A percentile compares a stretch with the other conserved stretches of the same genome.
Conservation (phyloP, 805 yeast genomes). For the Kuraishia hungarica region DNA sequence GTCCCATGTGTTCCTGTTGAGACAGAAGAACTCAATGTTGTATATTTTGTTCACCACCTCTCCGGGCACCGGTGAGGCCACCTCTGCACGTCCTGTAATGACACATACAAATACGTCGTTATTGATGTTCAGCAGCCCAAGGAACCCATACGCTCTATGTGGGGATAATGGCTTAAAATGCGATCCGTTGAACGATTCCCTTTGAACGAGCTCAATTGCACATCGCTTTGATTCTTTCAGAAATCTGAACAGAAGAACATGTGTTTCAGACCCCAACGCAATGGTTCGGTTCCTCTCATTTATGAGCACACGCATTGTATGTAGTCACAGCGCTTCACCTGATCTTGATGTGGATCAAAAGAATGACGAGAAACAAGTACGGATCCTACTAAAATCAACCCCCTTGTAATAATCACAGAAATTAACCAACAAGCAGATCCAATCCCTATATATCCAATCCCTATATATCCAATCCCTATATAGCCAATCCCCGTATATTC, state of each 20-base stretch:
- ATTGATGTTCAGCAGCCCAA: constrained; percentile 72
- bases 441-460: too few relatives aligned
- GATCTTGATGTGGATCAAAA: too few relatives aligned
- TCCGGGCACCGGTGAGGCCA: constrained; percentile 73
- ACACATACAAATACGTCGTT: constrained; percentile 66
- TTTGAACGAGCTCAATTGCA: constrained; percentile 40
- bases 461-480: too few relatives aligned
- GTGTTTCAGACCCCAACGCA: constrained; percentile 32
- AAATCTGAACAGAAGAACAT: constrained; percentile 37
- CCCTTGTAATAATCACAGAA: too few relatives aligned
- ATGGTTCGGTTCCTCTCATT: constrained; percentile 28
- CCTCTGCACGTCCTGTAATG: constrained; percentile 67
- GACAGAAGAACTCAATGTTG: constrained; percentile 81
- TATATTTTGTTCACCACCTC: constrained; percentile 75
- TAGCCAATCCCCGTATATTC: too few relatives aligned
- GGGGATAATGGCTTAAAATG: constrained; percentile 33
- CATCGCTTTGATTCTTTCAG: constrained; percentile 28
- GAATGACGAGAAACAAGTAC: too few relatives aligned
- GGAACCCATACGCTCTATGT: constrained; percentile 51
- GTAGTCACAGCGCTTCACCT: too few relatives aligned
- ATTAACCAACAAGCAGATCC: too few relatives aligned
- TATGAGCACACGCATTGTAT: constrained; percentile 28
- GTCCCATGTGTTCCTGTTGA: constrained; percentile 74
- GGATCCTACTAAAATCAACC: too few relatives aligned
- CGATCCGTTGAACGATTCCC: constrained; percentile 25